Conservation (phyloP, 139 green algal species). For the Picochlorum sp. region DNA sequence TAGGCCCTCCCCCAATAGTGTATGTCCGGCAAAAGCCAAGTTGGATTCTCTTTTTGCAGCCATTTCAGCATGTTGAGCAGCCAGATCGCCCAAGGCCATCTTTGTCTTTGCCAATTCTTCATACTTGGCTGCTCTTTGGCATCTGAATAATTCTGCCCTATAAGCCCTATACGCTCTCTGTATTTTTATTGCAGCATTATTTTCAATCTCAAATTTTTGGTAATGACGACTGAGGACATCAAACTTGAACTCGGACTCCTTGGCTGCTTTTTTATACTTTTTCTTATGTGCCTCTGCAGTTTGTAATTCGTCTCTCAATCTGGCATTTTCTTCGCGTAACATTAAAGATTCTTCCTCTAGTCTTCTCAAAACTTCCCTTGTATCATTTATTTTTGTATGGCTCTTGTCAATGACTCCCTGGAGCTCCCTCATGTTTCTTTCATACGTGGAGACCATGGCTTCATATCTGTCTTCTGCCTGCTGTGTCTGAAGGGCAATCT, state of each 20-base stretch:
- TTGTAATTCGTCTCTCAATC: background rate
- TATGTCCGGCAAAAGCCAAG: conserved; percentile 34
- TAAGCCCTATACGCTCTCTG: conserved; percentile 21
- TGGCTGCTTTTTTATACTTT: background rate
- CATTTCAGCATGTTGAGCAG: conserved; percentile 22
- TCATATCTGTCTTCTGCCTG: too few species aligned
- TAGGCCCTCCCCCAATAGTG: conserved; percentile 29
- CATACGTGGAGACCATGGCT: too few species aligned
- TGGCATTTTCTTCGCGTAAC: background rate
- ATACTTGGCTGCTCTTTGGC: too few species aligned
- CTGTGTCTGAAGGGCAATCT: too few species aligned
- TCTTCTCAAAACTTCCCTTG: too few species aligned
- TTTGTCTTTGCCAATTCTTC: conserved; percentile 6
- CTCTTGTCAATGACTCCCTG: too few species aligned
- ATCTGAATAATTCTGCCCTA: background rate
- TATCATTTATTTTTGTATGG: too few species aligned
- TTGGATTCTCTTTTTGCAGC: conserved; percentile 17
- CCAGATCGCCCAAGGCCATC: conserved; percentile 12
- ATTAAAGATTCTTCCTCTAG: too few species aligned
- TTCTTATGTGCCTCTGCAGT: background rate
- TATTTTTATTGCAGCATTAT: conserved; percentile 23
- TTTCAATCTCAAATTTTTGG: background rate
- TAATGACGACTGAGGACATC: background rate
- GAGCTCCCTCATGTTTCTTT: too few species aligned
- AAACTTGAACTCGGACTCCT: background rate